Conservation (phyloP, 805 yeast genomes). For the Schwanniomyces occidentalis region DNA sequence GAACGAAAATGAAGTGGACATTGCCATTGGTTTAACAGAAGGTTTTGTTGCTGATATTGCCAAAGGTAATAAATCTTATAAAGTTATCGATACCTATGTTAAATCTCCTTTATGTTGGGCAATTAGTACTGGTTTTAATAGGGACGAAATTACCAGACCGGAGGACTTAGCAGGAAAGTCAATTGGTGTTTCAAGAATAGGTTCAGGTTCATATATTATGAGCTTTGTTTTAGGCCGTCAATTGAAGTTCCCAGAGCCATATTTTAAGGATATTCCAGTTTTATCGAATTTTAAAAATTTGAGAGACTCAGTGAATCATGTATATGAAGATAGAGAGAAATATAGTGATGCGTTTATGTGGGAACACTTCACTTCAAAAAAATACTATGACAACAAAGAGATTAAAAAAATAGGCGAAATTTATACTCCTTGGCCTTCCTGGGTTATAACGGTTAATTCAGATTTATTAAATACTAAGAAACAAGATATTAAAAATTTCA, state of each 20-base stretch:
- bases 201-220: constrained; percentile 92
- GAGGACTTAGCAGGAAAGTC: constrained; percentile 57
- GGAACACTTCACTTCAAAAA: constrained; percentile 90
- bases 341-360: constrained; percentile 88
- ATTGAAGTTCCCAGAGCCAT: constrained; percentile 52
- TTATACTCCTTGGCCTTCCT: constrained; percentile 95
- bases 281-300: constrained; percentile 70
- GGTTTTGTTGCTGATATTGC: constrained; percentile 85
- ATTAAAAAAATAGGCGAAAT: constrained; percentile 84
- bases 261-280: constrained; percentile 53
- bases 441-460: constrained; percentile 69
- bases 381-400: constrained; percentile 77
- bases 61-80: constrained; percentile 63
- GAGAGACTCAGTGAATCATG: constrained; percentile 74
- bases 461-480: constrained; percentile 32
- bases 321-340: constrained; percentile 37
- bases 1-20: constrained; percentile 61
- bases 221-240: constrained; percentile 76
- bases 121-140: constrained; percentile 68
- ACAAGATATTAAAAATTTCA: constrained; percentile 36
- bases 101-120: constrained; percentile 90
- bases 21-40: constrained; percentile 88
- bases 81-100: constrained; percentile 79
- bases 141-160: constrained; percentile 54
- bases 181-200: constrained; percentile 84